Base-by-base conservation (phyloP, 768 basidiomycete genomes). In the Kwoniella mangroviensis region DNA sequence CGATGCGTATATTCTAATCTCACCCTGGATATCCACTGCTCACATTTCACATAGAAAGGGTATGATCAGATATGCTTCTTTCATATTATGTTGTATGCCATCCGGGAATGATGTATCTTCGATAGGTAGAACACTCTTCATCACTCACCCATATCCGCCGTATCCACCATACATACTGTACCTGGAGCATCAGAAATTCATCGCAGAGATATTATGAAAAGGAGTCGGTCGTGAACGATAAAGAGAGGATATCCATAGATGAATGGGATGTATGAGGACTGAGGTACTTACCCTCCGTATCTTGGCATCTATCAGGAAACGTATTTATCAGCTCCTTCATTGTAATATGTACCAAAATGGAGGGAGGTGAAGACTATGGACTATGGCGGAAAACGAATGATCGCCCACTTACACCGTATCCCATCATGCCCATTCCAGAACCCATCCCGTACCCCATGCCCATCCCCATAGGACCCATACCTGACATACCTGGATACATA, bases 291-390 rank as follows among this genome's bases (percentile, higher is more conserved):
- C 72, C 72, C 70, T 65, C 52, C 63, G 53, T 79, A 79, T 52
- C 78, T 64, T 22, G 78, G 78, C 69, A 79, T 72, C 78, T 79
- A 24, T 4, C 3, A 21, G 52, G 22, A 21, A 43, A n/a, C 15
- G 34, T 5, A 40, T 34, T 57, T 4, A 19, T 49, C 45, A 49
- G 45, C 55, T 19, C 4, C 9, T 34, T 34, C 5, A 55, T 55
- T 13, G 28, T 26, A 19, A 15, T n/a, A 28, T 34, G 51, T 17
- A 60, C n/a, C n/a, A 28, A 40, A 63, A 53, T 5, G 22, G 7
- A 51, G 5, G 6, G 21, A 40, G 19, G n/a, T 40, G 21, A n/a
- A n/a, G n/a, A n/a, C n/a, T n/a, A n/a, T n/a, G n/a, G n/a, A n/a
- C n/a, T n/a, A n/a, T n/a, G n/a, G n/a, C n/a, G n/a, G n/a, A n/a